Percentiles rank a stretch among this genome's conserved stretches.
Conservation (phyloP, 2,329 filamentous ascomycete genomes). For the Penicillium sp. region DNA sequence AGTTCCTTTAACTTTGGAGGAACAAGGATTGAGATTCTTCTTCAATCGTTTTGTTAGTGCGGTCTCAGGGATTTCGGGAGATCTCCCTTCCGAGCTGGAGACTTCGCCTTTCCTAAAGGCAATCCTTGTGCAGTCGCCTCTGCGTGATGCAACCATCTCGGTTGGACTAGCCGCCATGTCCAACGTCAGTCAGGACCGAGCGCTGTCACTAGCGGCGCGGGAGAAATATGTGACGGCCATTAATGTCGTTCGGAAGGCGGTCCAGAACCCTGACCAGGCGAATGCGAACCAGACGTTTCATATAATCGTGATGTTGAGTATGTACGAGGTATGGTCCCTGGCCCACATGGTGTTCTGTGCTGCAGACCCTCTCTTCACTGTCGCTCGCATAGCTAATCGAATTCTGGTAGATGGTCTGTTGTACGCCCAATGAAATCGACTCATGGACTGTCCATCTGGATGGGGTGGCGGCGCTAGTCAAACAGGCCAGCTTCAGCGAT, state of each 20-base stretch:
- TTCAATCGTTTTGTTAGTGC: conserved; percentile 29
- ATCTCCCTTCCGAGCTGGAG: neutral
- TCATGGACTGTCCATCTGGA: conserved; percentile 33
- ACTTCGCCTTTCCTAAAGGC: conserved; percentile 13
- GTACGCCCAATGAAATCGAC: conserved; percentile 20
- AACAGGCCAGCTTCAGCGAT: conserved; percentile 16
- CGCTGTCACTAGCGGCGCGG: conserved; percentile 24
- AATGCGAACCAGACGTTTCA: conserved; percentile 26
- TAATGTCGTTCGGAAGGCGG: conserved; percentile 23
- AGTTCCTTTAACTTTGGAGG: conserved; percentile 26
- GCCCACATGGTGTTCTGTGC: neutral
- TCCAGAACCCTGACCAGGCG: conserved; percentile 23
- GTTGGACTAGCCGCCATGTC: conserved; percentile 35
- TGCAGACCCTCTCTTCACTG: neutral
- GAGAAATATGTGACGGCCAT: conserved; percentile 32
- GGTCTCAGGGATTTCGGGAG: conserved; percentile 10
- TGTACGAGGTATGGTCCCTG: conserved; percentile 31
- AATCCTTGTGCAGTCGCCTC: conserved; percentile 15
- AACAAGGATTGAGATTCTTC: conserved; percentile 34
- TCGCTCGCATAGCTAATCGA: neutral
- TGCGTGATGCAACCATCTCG: conserved; percentile 32
- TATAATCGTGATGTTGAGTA: conserved; percentile 31
- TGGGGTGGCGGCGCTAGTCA: conserved; percentile 29
- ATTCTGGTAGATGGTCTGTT: conserved; percentile 31
- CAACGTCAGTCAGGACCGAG: conserved; percentile 32